These are phyloP conservation scores for Acorus calamus DNA, from an alignment of 106 monocot species.

Conservation along the genomic window DNA sequence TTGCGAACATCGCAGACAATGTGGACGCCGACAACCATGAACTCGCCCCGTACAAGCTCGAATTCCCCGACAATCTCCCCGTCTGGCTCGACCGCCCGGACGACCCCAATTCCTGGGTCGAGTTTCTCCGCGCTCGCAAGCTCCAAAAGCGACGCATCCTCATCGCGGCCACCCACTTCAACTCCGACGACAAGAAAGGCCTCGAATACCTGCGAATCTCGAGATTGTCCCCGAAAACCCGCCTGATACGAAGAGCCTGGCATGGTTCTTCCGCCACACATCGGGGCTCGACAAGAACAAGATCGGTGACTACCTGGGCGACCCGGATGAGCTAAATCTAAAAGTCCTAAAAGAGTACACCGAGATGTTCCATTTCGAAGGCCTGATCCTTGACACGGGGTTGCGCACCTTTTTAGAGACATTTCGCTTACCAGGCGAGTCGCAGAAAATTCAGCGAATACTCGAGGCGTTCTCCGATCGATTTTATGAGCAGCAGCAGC, in stretches of 20 bases:
- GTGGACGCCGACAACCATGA: slow-evolving; percentile 21
- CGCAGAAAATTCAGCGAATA: slow-evolving; percentile 88
- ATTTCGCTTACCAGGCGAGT: slow-evolving; percentile 85
- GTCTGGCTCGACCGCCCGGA: slow-evolving; percentile 43
- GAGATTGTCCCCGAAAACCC: slow-evolving; percentile 34
- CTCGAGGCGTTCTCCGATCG: slow-evolving; percentile 81
- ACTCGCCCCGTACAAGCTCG: slow-evolving; percentile 33
- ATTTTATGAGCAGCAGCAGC: slow-evolving; percentile 80
- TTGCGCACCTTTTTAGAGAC: slow-evolving; percentile 68
- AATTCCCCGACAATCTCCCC: slow-evolving; percentile 31
- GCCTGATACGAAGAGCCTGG: slow-evolving; percentile 44
- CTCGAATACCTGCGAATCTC: slow-evolving; percentile 45
- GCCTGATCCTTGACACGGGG: slow-evolving; percentile 59
- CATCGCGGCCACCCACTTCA: slow-evolving; percentile 79
- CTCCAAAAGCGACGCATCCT: slow-evolving; percentile 51
- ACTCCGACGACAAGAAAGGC: slow-evolving; percentile 81
- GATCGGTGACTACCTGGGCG: slow-evolving; percentile 76
- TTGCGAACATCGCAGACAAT: slow-evolving; percentile 54
- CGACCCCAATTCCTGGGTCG: slow-evolving; percentile 43
- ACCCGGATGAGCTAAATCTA: slow-evolving; percentile 63
- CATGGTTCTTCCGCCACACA: slow-evolving; percentile 76
- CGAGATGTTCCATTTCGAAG: slow-evolving; percentile 58
- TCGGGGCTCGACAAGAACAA: slow-evolving; percentile 74
- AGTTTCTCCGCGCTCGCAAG: slow-evolving; percentile 64
- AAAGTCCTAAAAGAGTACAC: slow-evolving; percentile 64